A percentile compares a stretch with the other conserved stretches of the same genome.
These are phyloP conservation scores for Solanum arcanum DNA, from an alignment of 257 asterid species.

Conservation along the genomic window DNA sequence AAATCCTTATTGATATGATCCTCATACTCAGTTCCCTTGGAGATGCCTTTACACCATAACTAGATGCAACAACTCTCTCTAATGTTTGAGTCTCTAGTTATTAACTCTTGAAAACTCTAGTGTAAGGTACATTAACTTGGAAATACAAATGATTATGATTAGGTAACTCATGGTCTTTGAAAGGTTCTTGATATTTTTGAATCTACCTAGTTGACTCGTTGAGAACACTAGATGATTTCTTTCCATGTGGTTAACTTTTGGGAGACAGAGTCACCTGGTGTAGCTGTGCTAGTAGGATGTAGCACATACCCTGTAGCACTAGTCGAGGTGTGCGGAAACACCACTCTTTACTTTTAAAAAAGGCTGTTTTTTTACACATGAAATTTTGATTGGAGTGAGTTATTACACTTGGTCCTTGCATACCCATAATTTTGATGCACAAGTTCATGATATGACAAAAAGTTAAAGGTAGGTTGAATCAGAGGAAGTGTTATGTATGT, in stretches of 20 bases:
- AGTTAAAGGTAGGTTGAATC: neutral
- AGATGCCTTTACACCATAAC: neutral
- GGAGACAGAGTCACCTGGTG: fast-evolving
- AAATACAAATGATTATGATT: neutral
- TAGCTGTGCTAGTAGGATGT: neutral
- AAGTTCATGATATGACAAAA: neutral
- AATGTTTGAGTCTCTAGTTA: neutral
- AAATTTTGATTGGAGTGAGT: neutral
- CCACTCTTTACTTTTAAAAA: neutral
- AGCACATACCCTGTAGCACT: neutral
- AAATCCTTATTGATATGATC: neutral
- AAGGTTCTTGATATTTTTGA: neutral
- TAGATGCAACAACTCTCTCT: neutral
- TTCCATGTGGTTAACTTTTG: neutral
- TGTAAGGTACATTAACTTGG: neutral
- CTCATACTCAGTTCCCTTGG: neutral
- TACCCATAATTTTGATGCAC: neutral
- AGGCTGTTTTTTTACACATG: neutral
- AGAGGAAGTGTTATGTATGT: neutral
- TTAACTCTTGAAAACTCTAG: neutral
- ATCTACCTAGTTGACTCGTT: neutral
- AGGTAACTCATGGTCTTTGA: neutral
- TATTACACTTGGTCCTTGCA: neutral
- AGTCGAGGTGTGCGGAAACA: neutral
- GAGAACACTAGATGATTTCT: neutral